Conservation (phyloP, 257 asterid species). For the Phtheirospermum japonicum region DNA sequence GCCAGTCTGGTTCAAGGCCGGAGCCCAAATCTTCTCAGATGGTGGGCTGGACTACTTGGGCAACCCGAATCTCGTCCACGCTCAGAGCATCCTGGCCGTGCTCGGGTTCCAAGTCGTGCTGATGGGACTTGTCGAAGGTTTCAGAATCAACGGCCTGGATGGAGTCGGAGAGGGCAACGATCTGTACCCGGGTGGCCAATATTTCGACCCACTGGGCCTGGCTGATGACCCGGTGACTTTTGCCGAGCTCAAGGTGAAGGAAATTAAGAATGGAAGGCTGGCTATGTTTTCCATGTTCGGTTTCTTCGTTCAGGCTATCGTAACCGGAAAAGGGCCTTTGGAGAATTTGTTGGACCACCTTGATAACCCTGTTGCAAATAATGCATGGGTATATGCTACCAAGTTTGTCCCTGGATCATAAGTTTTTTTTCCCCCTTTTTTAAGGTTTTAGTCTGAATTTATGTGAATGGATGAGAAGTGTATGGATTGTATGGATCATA, state of each 20-base stretch:
- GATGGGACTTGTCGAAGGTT: constrained; percentile 85
- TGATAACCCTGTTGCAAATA: constrained; percentile 74
- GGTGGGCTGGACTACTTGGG: constrained; percentile 46
- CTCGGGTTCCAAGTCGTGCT: constrained; percentile 75
- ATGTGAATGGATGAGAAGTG: constrained; percentile 3
- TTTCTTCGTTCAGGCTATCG: constrained; percentile 65
- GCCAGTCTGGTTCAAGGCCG: constrained; percentile 88
- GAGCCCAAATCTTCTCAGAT: constrained; percentile 68
- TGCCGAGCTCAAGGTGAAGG: constrained; percentile 78
- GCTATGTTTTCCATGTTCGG: constrained; percentile 90
- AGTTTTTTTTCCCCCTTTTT: background rate
- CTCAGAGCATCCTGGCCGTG: constrained; percentile 78
- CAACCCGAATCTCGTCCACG: constrained; percentile 65
- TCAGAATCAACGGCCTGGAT: constrained; percentile 65
- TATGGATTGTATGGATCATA: too few relatives aligned
- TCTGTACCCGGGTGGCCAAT: constrained; percentile 79
- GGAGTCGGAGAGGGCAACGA: constrained; percentile 85
- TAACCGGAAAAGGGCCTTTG: constrained; percentile 24
- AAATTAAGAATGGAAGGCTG: constrained; percentile 71
- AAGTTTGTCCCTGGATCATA: background rate
- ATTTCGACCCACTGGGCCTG: constrained; percentile 76
- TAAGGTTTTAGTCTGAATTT: background rate
- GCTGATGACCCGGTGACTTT: constrained; percentile 67
- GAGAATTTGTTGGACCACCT: constrained; percentile 69
- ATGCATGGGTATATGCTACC: background rate